These are phyloP conservation scores for Fusarium sp. DNA, from an alignment of 2,329 filamentous ascomycete species.

Conservation along the genomic window DNA sequence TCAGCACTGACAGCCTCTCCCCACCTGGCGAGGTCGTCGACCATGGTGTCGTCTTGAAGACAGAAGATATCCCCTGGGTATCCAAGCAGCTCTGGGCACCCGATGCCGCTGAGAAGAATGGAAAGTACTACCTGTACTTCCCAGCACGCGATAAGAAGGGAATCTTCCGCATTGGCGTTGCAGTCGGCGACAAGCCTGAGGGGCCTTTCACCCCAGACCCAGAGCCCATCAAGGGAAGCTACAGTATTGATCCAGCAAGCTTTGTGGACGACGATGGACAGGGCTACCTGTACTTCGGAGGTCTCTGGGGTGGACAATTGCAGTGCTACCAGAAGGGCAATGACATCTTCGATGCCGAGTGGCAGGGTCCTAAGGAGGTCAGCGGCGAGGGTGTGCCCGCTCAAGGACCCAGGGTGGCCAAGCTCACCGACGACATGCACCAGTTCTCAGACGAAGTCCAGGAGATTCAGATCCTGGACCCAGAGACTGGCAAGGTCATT, in stretches of 20 bases:
- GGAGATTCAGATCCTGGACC: slow-evolving; percentile 74
- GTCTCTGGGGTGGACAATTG: slow-evolving; percentile 84
- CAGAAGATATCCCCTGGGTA: slow-evolving; percentile 79
- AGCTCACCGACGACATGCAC: slow-evolving; percentile 74
- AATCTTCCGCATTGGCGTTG: slow-evolving; percentile 82
- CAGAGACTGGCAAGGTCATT: slow-evolving; percentile 70
- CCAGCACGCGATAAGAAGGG: slow-evolving; percentile 78
- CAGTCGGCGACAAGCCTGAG: slow-evolving; percentile 71
- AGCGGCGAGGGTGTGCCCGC: slow-evolving; percentile 67
- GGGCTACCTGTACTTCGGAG: slow-evolving; percentile 75
- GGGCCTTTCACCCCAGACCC: slow-evolving; percentile 78
- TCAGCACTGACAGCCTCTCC: slow-evolving; percentile 67
- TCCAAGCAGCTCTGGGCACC: slow-evolving; percentile 86
- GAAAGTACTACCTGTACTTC: slow-evolving; percentile 81
- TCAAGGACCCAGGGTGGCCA: slow-evolving; percentile 75
- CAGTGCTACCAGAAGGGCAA: slow-evolving; percentile 76
- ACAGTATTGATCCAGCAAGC: slow-evolving; percentile 81
- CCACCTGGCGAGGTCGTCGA: slow-evolving; percentile 73
- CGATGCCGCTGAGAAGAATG: slow-evolving; percentile 77
- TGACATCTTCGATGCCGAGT: slow-evolving; percentile 66
- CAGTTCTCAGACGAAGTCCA: slow-evolving; percentile 67
- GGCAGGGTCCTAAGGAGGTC: slow-evolving; percentile 71
- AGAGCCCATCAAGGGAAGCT: slow-evolving; percentile 75
- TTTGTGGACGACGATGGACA: slow-evolving; percentile 72
- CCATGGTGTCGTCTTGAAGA: slow-evolving; percentile 77